A percentile compares a stretch with the other conserved stretches of the same genome.
Conservation (phyloP, 345 rosid genomes). For the Psidium friedrichsthalianum region DNA sequence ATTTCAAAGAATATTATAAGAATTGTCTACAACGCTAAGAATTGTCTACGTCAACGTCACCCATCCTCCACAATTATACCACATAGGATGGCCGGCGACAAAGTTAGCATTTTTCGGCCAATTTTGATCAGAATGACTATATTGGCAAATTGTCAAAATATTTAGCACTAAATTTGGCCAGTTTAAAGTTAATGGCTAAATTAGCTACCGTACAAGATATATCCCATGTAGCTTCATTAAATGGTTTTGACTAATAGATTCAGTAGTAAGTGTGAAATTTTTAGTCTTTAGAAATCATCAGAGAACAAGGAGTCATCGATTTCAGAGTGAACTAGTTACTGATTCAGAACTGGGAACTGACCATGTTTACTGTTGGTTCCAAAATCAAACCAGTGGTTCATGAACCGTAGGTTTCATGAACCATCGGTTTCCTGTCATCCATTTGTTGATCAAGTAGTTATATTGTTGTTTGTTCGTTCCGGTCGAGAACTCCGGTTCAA, state of each 20-base stretch:
- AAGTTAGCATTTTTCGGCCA: fast-evolving
- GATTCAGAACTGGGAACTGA: background rate
- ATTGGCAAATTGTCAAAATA: background rate
- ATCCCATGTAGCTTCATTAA: background rate
- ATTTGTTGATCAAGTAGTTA: background rate
- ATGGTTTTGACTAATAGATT: background rate
- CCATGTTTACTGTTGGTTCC: fast-evolving
- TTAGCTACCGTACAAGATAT: fast-evolving
- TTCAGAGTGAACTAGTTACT: fast-evolving
- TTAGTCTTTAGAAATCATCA: background rate
- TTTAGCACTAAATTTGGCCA: background rate
- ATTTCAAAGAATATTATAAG: background rate
- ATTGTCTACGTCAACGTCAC: fast-evolving
- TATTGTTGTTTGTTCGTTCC: background rate
- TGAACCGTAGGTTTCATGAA: background rate
- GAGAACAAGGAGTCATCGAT: fast-evolving
- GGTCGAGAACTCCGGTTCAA: background rate
- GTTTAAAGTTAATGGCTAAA: background rate
- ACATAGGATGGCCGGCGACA: fast-evolving
- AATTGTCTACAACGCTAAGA: fast-evolving
- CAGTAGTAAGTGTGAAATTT: background rate
- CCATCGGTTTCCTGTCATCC: too few relatives aligned
- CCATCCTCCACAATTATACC: fast-evolving
- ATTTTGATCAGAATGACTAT: background rate
- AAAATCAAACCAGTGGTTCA: background rate